Base-by-base conservation (phyloP, 768 basidiomycete genomes). In the Dendrothele bispora region DNA sequence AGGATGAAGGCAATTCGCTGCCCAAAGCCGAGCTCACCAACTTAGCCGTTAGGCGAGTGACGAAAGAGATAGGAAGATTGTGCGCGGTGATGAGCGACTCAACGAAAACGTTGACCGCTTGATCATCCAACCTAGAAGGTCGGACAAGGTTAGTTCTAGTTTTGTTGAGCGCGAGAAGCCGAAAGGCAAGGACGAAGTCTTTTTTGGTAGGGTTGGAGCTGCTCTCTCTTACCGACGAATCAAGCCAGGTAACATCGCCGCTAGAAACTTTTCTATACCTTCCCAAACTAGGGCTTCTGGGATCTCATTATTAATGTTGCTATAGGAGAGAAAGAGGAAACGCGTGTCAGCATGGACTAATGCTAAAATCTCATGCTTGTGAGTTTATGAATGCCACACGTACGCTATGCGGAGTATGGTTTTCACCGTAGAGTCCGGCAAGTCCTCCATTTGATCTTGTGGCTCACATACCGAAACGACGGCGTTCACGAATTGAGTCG, bases 401-500 rank as follows among this genome's bases (percentile, higher is more conserved):
- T 59, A 86, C 83, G 73, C 54, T 44, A 85, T 68, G 42, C 64
- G 56, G 34, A 79, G 53, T 39, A 88, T 56, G 32, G 51, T 49
- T 29, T 73, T 74, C 17, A 71, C 50, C 0, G 68, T 67, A 17
- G 88, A 65, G 10, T 58, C 55, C 34, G 78, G 72, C 11, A 88
- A 66, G 7, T 58, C 56, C 36, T 78, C 71, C 12, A 86, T 54
- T 48, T 77, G 71, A 14, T 79, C 69, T 63, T 92, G 88, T 7
- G 81, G 66, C 18, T 77, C 77, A 54, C 82, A 84, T 2, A 94
- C 69, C 1, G 84, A 79, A 20, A 91, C 67, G 0, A 81, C 61
- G 1, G 88, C 80, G 36, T 77, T 85, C 3, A 90, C 61, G 30
- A 87, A 78, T 53, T 91, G 86, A 18, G 72, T 69, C 1, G 78